Conservation (phyloP, 371 early-diverging fungal genomes). For the Capniomyces stellatus region DNA sequence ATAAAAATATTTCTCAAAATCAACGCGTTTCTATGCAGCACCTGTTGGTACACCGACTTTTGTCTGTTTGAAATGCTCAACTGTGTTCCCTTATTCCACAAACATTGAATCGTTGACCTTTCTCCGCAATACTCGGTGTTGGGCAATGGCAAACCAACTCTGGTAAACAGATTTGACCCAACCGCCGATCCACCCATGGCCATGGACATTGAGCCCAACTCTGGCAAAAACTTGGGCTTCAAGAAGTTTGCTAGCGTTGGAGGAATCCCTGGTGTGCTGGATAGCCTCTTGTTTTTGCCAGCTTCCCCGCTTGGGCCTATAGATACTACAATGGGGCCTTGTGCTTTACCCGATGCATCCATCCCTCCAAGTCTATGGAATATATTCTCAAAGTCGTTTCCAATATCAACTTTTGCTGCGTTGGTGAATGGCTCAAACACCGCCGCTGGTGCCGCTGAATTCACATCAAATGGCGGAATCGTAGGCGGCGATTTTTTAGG, state of each 20-base stretch:
- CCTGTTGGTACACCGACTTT: conserved; percentile 11
- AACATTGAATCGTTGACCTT: not conserved
- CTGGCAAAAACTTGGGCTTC: not conserved
- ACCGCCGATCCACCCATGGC: not conserved
- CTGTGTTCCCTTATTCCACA: not conserved
- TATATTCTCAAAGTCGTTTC: not conserved
- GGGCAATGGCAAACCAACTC: not conserved
- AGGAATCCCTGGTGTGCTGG: not conserved
- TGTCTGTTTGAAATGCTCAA: not conserved
- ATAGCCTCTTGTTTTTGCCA: not conserved
- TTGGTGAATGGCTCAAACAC: conserved; percentile 2
- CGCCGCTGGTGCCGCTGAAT: conserved; percentile 19
- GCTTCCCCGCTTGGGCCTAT: not conserved
- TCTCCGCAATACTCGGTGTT: not conserved
- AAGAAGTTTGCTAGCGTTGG: not conserved
- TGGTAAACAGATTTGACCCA: conserved; percentile 1
- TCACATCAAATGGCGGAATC: conserved; percentile 24
- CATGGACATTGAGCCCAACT: not conserved
- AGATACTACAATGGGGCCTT: not conserved
- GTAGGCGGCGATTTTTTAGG: conserved; percentile 20
- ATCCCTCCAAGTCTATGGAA: too few relatives aligned
- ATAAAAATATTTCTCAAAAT: conserved; percentile 23
- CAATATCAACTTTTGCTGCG: not conserved
- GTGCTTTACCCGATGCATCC: not conserved
- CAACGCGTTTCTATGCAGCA: conserved; percentile 19